A percentile compares a stretch with the other conserved stretches of the same genome.
Conservation (phyloP, 75 land plant species). For the Selaginella tamariscina region DNA sequence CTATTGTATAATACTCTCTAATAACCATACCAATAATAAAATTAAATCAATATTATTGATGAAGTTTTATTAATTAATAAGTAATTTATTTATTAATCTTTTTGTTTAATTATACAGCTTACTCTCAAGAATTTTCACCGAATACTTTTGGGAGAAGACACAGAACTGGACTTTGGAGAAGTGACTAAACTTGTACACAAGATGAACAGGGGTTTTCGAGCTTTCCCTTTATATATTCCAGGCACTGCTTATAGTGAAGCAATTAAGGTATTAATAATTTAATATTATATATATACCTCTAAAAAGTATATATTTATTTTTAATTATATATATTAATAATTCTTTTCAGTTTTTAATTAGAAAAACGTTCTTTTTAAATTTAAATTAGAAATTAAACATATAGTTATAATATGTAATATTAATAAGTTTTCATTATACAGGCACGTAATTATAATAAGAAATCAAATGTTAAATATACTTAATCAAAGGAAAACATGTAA, state of each 20-base stretch:
- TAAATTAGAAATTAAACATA: too few species aligned
- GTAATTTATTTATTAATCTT: neutral
- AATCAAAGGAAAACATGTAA: neutral
- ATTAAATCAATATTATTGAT: too few species aligned
- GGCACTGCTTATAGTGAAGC: constrained; percentile 60
- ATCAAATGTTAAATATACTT: neutral
- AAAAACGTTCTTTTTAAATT: too few species aligned
- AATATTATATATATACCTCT: neutral
- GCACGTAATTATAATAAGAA: neutral
- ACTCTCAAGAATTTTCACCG: constrained; percentile 53
- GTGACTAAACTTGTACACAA: constrained; percentile 38
- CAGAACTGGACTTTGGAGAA: constrained; percentile 25
- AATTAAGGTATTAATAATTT: constrained; percentile 38
- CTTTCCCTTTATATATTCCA: constrained; percentile 62
- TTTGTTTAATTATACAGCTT: neutral
- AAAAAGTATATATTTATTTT: too few species aligned
- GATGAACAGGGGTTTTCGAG: constrained; percentile 58
- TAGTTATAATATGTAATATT: too few species aligned
- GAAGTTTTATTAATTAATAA: too few species aligned
- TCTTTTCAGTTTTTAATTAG: neutral
- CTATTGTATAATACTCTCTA: too few species aligned
- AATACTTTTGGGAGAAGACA: constrained; percentile 43
- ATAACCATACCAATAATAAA: neutral
- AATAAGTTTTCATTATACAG: neutral
- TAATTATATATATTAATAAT: neutral